Base-by-base conservation (phyloP, 164 flowering plant genomes). In the Liriodendron chinense region DNA sequence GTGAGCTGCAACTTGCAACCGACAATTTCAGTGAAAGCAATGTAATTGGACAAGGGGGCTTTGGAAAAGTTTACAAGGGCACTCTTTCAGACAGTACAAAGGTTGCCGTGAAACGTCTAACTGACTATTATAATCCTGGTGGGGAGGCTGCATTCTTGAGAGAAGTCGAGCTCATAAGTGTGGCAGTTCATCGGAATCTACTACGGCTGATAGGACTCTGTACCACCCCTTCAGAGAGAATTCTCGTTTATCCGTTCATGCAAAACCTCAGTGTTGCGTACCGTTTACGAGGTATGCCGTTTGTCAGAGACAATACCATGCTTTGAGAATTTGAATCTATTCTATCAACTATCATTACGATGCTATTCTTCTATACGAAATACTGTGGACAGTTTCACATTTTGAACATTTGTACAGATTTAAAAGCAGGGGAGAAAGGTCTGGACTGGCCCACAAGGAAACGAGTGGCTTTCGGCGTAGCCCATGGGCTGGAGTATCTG, bases 11-110 rank as follows among this genome's bases (percentile, higher is more conserved):
- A 68, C 18, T 82, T 57, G 93, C 90, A 72, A 90, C 93, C 12
- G 86, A 85, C 67, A 82, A 88, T 79, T 90, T 90, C 84, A 88
- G 78, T 84, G 74, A 84, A 47, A 86, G 80, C 72, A 85, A 84
- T 47, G 84, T 88, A 43, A 77, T 90, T 71, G 94, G 91, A 26
- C 86, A 80, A 66, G 94, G 91, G 62, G 94, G 94, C 9, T 89
- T 86, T 78, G 90, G 88, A 47, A 82, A 87, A 71, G 90, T 89
- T 7, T 89, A 87, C 78, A 86, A 79, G 69, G 89, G 90, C 56
- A 71, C 77, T 75, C 86, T 81, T 63, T 47, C 74, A 24, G 80
- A 79, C 77, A 73, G 75, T 23, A 84, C 84, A n/a, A 77, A 82
- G 68, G 84, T 90, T 73, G 93, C 93, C n/a, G 87, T 87, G 26